These are phyloP conservation scores for Penstemon davidsonii DNA, from an alignment of 257 asterid species.

Conservation along the genomic window DNA sequence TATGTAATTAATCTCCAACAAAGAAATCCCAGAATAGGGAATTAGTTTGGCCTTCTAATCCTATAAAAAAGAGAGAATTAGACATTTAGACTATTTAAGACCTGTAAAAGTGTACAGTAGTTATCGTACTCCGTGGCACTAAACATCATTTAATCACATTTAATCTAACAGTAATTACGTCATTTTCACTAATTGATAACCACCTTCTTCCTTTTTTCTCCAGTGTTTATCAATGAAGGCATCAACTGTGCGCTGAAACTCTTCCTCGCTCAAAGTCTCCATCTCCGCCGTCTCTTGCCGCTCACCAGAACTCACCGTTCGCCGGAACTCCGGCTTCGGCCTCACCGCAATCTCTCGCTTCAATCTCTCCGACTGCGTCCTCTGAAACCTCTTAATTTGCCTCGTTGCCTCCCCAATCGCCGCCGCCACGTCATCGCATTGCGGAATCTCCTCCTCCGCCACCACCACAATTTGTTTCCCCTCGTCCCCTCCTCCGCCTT, in stretches of 20 bases:
- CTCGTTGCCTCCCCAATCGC: constrained; percentile 60
- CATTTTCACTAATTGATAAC: neutral
- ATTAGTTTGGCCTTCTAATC: too few species aligned
- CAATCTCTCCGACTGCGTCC: constrained; percentile 77
- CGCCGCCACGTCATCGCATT: constrained; percentile 42
- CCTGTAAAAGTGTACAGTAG: too few species aligned
- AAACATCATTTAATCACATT: neutral
- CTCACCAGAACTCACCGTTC: constrained; percentile 41
- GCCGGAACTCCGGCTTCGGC: constrained; percentile 43
- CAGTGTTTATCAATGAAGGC: constrained; percentile 60
- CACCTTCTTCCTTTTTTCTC: constrained; percentile 33
- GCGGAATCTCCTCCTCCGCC: constrained; percentile 26
- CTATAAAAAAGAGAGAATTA: constrained; percentile 23
- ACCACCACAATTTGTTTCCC: constrained; percentile 49
- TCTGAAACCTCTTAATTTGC: constrained; percentile 58
- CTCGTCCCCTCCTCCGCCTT: constrained; percentile 24
- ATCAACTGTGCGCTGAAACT: constrained; percentile 68
- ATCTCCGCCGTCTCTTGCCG: constrained; percentile 35
- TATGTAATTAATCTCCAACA: too few species aligned
- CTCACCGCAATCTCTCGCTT: constrained; percentile 47
- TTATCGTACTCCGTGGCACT: constrained; percentile 10
- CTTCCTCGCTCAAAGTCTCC: constrained; percentile 68
- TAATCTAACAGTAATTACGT: neutral
- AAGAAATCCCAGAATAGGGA: too few species aligned
- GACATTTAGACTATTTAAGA: constrained; percentile 23